A percentile compares a stretch with the other conserved stretches of the same genome.
phyloP scores from a whole-genome alignment of 768 basidiomycete genomes.

The Cubamyces lactineus region DNA sequence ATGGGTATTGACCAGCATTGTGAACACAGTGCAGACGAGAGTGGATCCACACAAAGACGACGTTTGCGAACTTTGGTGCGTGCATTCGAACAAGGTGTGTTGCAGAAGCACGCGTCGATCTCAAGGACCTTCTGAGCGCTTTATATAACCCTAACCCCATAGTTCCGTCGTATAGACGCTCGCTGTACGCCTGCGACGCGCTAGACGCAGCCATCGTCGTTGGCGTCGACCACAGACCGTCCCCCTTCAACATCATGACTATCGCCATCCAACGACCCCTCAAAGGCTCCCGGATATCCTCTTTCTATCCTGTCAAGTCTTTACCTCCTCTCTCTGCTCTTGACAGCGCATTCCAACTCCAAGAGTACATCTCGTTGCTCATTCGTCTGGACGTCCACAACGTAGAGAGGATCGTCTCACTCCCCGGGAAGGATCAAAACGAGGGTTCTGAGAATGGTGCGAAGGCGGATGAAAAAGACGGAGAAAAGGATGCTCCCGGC shows the following conservation, averaged over 20 bases:
- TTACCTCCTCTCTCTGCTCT: constrained; percentile 72
- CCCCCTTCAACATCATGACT: constrained; percentile 6
- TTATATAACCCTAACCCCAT: background rate
- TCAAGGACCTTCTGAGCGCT: no score
- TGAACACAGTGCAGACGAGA: no score
- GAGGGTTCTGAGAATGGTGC: constrained; percentile 31
- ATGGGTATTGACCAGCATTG: no score
- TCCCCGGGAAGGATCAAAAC: constrained; percentile 57
- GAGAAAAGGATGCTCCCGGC: constrained; percentile 39
- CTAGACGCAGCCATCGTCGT: background rate
- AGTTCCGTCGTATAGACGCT: background rate
- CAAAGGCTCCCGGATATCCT: constrained; percentile 76
- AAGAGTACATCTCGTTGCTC: constrained; percentile 91
- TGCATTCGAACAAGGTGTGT: no score
- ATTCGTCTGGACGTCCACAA: constrained; percentile 88
- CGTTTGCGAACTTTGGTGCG: no score
- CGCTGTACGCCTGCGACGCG: no score
- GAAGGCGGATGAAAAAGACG: constrained; percentile 31
- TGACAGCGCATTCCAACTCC: constrained; percentile 92
- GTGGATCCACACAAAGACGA: no score
- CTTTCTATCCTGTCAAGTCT: constrained; percentile 77
- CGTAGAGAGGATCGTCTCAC: constrained; percentile 75
- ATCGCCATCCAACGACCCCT: constrained; percentile 62
- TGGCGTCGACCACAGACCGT: constrained; percentile 5
- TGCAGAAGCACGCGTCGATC: no score